A percentile compares a stretch with the other conserved stretches of the same genome.
phyloP scores from a whole-genome alignment of 176 grass and related monocot genomes.

The Cenchrus purpureus region DNA sequence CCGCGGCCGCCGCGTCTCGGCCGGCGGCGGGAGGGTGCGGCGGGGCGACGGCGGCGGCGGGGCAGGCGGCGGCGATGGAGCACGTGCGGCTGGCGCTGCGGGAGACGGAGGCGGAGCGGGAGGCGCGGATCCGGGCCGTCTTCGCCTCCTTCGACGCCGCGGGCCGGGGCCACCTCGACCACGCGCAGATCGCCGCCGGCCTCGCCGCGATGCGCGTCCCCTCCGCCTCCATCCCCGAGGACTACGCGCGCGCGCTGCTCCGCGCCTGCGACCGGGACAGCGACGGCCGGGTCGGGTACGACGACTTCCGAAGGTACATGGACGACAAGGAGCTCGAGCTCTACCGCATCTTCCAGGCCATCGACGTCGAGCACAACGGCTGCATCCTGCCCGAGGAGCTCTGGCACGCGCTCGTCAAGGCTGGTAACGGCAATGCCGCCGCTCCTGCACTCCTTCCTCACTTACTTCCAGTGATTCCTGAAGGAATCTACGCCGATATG shows the following conservation, averaged over 20 bases:
- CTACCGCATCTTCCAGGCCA: slow-evolving; percentile 89
- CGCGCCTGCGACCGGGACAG: slow-evolving; percentile 69
- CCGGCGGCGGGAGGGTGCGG: slow-evolving; percentile 42
- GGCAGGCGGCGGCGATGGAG: slow-evolving; percentile 61
- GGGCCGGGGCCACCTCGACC: slow-evolving; percentile 66
- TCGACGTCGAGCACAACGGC: slow-evolving; percentile 92
- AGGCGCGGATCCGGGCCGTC: slow-evolving; percentile 71
- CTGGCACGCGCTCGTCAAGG: slow-evolving; percentile 82
- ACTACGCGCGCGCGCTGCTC: slow-evolving; percentile 79
- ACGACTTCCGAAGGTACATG: slow-evolving; percentile 82
- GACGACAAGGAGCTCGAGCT: slow-evolving; percentile 91
- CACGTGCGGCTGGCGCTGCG: slow-evolving; percentile 79
- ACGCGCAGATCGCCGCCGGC: slow-evolving; percentile 70
- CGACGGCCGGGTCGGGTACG: slow-evolving; percentile 74
- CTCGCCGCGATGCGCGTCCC: slow-evolving; percentile 59
- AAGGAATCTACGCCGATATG: no score
- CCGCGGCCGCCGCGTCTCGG: neutral
- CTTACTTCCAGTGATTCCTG: no score
- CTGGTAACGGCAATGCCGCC: slow-evolving; percentile 61
- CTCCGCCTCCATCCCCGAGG: slow-evolving; percentile 18
- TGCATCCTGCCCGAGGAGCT: slow-evolving; percentile 92
- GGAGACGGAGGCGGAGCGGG: slow-evolving; percentile 77
- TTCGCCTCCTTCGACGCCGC: slow-evolving; percentile 81
- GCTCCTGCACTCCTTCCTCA: no score
- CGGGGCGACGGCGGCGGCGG: slow-evolving; percentile 23